A percentile compares a stretch with the other conserved stretches of the same genome.
Conservation (phyloP, 129 eudicot genomes). For the Helianthus annuus region DNA sequence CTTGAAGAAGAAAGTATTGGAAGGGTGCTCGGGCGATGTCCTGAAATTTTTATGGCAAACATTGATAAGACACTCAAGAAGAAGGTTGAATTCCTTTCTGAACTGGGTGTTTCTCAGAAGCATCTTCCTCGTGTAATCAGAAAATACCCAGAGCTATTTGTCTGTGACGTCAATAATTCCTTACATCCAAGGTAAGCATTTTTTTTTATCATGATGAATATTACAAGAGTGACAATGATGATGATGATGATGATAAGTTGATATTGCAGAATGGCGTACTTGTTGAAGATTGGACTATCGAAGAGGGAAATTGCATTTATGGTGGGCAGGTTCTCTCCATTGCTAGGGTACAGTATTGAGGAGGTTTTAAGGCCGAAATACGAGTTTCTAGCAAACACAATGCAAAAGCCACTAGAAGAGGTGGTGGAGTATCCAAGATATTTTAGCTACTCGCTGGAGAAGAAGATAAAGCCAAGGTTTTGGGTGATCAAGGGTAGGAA, state of each 20-base stretch:
- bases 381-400: constrained; percentile 64
- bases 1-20: constrained; percentile 62
- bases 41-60: constrained; percentile 65
- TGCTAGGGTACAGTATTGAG: constrained; percentile 81
- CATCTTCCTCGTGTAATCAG: constrained; percentile 70
- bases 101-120: constrained; percentile 54
- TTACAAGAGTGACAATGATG: neutral
- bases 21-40: constrained; percentile 66
- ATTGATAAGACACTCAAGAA: constrained; percentile 60
- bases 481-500: constrained; percentile 57
- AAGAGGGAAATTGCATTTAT: constrained; percentile 63
- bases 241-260: neutral
- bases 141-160: constrained; percentile 80
- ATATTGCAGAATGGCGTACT: constrained; percentile 57
- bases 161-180: constrained; percentile 62
- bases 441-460: constrained; percentile 87
- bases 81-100: constrained; percentile 60
- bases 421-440: constrained; percentile 84
- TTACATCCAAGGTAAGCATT: constrained; percentile 68
- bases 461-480: constrained; percentile 81
- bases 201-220: neutral
- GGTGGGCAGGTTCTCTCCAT: constrained; percentile 75
- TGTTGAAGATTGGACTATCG: constrained; percentile 64
- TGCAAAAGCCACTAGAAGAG: constrained; percentile 64
- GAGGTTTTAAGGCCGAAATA: constrained; percentile 77